These are phyloP conservation scores for Euclidium syriacum DNA, from an alignment of 345 rosid species.

Conservation along the genomic window DNA sequence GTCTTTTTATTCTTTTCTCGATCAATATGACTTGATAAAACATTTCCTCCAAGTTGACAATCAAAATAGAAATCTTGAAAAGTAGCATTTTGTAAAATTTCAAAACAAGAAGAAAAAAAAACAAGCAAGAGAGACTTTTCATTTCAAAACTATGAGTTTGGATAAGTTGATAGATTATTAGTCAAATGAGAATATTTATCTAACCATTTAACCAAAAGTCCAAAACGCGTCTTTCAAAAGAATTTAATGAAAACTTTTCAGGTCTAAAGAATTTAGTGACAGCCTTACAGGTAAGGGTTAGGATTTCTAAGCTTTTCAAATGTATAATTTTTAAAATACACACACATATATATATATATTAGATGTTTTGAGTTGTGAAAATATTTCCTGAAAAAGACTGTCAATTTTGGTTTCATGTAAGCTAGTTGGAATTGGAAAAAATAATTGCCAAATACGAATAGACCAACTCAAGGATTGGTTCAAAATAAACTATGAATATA, in stretches of 20 bases:
- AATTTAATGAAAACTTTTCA: too few species aligned
- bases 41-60: background rate
- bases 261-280: background rate
- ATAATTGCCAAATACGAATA: too few species aligned
- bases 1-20: too few species aligned
- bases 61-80: background rate
- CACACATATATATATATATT: too few species aligned
- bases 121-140: background rate
- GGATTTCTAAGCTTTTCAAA: slow-evolving; percentile 3
- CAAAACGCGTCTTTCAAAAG: slow-evolving; percentile 15
- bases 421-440: too few species aligned
- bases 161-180: background rate
- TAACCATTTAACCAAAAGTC: slow-evolving; percentile 18
- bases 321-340: too few species aligned
- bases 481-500: background rate
- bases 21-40: too few species aligned
- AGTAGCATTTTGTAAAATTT: slow-evolving; percentile 7
- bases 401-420: too few species aligned
- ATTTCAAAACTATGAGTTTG: background rate
- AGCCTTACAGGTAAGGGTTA: background rate
- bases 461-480: background rate
- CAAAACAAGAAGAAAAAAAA: background rate
- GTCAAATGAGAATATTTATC: background rate
- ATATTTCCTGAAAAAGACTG: background rate
- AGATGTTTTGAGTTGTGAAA: background rate